Evolutionary conservation across 805 yeast species (phyloP), one percentile per base, ranked within the genome.

Genomic region (Teunomyces atbi): DNA sequence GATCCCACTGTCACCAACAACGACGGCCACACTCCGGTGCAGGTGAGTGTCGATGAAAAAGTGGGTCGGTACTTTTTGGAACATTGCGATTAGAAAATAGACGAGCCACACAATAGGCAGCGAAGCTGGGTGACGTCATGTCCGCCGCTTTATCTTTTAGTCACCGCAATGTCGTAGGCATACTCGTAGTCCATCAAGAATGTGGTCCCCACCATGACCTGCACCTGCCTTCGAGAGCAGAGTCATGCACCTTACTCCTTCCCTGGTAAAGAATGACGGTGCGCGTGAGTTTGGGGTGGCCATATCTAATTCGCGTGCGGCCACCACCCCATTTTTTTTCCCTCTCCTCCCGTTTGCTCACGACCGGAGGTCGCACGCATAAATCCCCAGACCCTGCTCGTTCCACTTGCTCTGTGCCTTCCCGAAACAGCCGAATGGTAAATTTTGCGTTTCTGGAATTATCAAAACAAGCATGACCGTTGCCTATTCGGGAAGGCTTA

Each of bases 21-120:
- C 1, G 85, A 82, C 10, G 89, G 83, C 2, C 66, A 77, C 46
- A 74, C 57, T 4, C 61, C 75, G 6, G 50, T 49, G n/a, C 63
- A 64, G 44, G 73, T 68, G 60, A 47, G 68, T 19, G 72, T 61
- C 13, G 70, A 65, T 45, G 68, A 61, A 8, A 61, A 59, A 41
- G 71, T 69, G 13, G 62, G 58, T 20, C 46, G 50, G 27, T 61
- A 43, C 33, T 52, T 52, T 41, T 39, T 40, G 35, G 26, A 42
- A 23, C 36, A 45, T 12, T 19, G 20, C 33, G 18, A 30, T 30
- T 30, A 30, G 16, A 30, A n/a, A 29, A 29, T 30, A 30, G 33
- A 30, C 33, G 33, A 30, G 33, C 33, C 33, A 30, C 33, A 29
- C 6, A 29, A 4, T 12, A 5, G 29, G 16, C 33, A 30, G 33